Percentiles rank a stretch among this genome's conserved stretches.
Conservation (phyloP, 179 eudicot species). For the Spergularia azorica region DNA sequence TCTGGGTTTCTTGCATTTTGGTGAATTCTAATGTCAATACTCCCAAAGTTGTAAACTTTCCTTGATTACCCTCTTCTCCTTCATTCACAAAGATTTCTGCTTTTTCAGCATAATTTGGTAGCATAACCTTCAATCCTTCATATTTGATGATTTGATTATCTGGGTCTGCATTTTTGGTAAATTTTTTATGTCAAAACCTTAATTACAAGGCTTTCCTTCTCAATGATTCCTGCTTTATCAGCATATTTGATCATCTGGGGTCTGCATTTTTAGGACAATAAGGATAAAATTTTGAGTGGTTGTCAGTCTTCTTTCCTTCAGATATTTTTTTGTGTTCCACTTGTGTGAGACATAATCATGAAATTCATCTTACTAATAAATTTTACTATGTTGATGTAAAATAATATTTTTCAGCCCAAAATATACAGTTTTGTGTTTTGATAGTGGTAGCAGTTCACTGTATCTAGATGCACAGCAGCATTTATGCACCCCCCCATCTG, state of each 20-base stretch:
- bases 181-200: too few species aligned
- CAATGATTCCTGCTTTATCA: conserved; percentile 4
- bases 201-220: not conserved
- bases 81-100: not conserved
- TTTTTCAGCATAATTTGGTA: not conserved
- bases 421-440: conserved; percentile 6
- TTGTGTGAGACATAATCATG: conserved; percentile 17
- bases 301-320: not conserved
- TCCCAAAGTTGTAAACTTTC: not conserved
- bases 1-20: conserved; percentile 16
- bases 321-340: not conserved
- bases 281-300: not conserved
- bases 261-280: conserved; percentile 4
- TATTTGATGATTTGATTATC: conserved; percentile 6
- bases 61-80: not conserved
- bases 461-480: conserved; percentile 31
- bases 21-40: not conserved
- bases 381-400: not conserved
- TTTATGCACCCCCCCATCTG: conserved; percentile 23
- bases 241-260: conserved; percentile 15
- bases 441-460: conserved; percentile 31
- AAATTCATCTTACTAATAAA: too few species aligned
- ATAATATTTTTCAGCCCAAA: too few species aligned
- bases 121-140: not conserved
- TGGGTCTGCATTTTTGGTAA: conserved; percentile 9